phyloP scores from a whole-genome alignment of 371 early-diverging fungal species.

The Circinella umbellata region DNA sequence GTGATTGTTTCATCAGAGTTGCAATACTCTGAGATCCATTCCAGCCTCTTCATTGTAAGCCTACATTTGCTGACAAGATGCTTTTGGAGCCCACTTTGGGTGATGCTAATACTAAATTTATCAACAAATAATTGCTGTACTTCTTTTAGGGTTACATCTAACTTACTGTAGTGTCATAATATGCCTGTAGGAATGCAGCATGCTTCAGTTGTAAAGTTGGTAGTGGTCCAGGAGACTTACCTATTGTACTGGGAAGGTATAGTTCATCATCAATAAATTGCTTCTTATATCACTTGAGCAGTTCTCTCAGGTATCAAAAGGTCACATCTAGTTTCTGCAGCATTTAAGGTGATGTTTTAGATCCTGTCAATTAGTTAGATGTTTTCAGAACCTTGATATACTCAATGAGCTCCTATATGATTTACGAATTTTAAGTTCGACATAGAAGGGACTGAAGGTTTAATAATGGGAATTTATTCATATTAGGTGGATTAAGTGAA shows the following conservation, averaged over 20 bases:
- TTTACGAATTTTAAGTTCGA: too few relatives aligned
- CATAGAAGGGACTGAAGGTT: too few relatives aligned
- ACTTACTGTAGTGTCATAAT: neutral
- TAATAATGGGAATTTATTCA: too few relatives aligned
- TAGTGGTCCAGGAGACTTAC: neutral
- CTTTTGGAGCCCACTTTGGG: slow-evolving; percentile 14
- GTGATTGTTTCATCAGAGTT: neutral
- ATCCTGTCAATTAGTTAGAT: too few relatives aligned
- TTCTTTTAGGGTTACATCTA: slow-evolving; percentile 13
- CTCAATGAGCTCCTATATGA: too few relatives aligned
- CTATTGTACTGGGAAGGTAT: neutral
- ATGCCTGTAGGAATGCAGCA: neutral
- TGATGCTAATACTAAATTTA: slow-evolving; percentile 8
- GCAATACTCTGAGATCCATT: slow-evolving; percentile 2
- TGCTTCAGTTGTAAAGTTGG: neutral
- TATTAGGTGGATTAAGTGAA: too few relatives aligned
- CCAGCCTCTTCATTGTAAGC: slow-evolving; percentile 26
- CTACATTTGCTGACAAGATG: slow-evolving; percentile 21
- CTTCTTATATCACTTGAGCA: neutral
- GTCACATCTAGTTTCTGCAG: too few relatives aligned
- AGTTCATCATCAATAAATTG: neutral
- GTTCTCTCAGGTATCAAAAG: neutral
- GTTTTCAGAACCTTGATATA: too few relatives aligned
- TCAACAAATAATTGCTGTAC: slow-evolving; percentile 11
- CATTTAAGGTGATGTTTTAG: too few relatives aligned